Conservation (phyloP, 2,329 filamentous ascomycete genomes). For the Orbilia ellipsospora region DNA sequence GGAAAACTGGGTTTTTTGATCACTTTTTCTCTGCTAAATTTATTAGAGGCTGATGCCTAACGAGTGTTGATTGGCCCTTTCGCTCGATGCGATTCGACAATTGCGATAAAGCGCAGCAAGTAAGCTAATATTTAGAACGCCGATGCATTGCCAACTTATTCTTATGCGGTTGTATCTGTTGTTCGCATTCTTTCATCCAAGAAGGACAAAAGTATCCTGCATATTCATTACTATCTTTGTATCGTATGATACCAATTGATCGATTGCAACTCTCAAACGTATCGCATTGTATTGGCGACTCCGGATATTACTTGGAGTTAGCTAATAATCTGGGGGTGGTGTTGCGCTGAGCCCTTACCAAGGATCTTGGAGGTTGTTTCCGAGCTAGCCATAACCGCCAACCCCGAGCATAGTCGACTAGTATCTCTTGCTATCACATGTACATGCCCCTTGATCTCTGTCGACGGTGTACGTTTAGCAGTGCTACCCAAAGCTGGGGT, state of each 20-base stretch:
- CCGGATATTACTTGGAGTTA: not conserved
- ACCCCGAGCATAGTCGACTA: slow-evolving; percentile 5
- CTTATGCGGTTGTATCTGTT: slow-evolving; percentile 30
- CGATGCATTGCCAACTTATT: slow-evolving; percentile 20
- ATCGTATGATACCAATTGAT: not conserved
- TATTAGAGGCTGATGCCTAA: slow-evolving; percentile 37
- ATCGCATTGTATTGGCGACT: not conserved
- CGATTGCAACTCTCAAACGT: not conserved
- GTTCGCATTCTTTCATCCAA: slow-evolving; percentile 6
- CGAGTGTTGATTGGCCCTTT: not conserved
- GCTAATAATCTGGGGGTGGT: not conserved
- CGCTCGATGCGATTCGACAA: slow-evolving; percentile 25
- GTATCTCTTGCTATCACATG: slow-evolving; percentile 43
- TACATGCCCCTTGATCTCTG: not conserved
- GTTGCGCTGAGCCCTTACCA: slow-evolving; percentile 18
- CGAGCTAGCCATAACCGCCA: slow-evolving; percentile 9
- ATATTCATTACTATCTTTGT: not conserved
- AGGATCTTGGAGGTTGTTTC: not conserved
- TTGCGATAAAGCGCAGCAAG: not conserved
- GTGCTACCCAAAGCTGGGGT: slow-evolving; percentile 1
- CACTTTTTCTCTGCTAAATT: not conserved
- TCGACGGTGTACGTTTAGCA: not conserved
- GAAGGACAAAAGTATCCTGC: slow-evolving; percentile 3
- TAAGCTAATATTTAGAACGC: slow-evolving; percentile 19
- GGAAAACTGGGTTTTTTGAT: not conserved